Evolutionary conservation across 2,329 filamentous ascomycete species (phyloP).

Genomic region (Thelonectria discophora): DNA sequence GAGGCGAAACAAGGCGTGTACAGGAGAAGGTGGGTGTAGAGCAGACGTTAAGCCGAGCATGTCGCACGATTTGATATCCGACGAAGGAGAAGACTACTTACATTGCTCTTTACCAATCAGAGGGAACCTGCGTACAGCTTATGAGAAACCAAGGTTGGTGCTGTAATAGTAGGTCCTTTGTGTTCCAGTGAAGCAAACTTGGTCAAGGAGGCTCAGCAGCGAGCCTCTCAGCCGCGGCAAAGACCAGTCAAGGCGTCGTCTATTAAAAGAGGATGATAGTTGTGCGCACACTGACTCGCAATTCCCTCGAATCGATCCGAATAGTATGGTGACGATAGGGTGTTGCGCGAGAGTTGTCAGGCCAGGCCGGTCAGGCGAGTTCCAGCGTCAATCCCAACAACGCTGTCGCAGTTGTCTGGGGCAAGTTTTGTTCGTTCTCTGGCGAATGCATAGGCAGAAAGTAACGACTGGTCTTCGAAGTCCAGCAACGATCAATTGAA

Average conservation of each 20-base stretch:
- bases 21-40: slow-evolving; percentile 3
- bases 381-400: neutral
- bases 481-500: slow-evolving; percentile 7
- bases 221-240: neutral
- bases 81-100: slow-evolving; percentile 9
- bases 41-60: slow-evolving; percentile 4
- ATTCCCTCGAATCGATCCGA: neutral
- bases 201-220: neutral
- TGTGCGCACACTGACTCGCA: neutral
- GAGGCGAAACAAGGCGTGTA: slow-evolving; percentile 13
- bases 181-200: neutral
- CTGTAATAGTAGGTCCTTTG: neutral
- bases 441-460: slow-evolving; percentile 19
- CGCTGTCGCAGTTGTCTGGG: slow-evolving; percentile 7
- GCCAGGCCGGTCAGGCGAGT: slow-evolving; percentile 13
- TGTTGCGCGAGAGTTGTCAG: slow-evolving; percentile 14
- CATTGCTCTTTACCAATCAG: slow-evolving; percentile 10
- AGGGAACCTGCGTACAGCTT: neutral
- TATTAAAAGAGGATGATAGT: neutral
- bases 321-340: slow-evolving; percentile 6
- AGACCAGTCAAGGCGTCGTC: neutral
- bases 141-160: neutral
- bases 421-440: slow-evolving; percentile 12
- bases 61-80: slow-evolving; percentile 5
- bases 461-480: neutral